phyloP scores from a whole-genome alignment of 352 stramenopile genomes.

The Globisporangium spinosum region DNA sequence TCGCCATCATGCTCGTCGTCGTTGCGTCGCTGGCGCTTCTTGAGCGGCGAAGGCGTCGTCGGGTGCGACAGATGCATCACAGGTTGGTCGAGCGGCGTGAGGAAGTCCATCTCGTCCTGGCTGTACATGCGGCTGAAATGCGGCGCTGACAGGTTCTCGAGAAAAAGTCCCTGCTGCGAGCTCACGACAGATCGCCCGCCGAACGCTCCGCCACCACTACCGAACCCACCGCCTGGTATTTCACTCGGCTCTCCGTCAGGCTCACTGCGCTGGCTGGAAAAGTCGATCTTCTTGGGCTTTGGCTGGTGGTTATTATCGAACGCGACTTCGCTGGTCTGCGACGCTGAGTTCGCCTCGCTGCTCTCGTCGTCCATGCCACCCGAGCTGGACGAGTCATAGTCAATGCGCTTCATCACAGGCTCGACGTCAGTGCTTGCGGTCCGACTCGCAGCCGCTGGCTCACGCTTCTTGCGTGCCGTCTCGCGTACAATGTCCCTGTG shows the following conservation, averaged over 20 bases:
- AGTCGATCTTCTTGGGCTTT: conserved; percentile 77
- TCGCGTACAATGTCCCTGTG: conserved; percentile 22
- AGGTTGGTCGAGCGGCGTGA: conserved; percentile 78
- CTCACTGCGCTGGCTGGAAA: conserved; percentile 72
- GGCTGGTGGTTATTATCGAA: conserved; percentile 14
- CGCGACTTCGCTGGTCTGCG: conserved; percentile 38
- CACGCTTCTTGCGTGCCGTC: conserved; percentile 38
- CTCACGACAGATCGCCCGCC: conserved; percentile 8
- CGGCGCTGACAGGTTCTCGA: conserved; percentile 27
- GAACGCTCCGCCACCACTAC: background rate
- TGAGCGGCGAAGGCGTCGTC: conserved; percentile 76
- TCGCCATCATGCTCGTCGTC: conserved; percentile 11
- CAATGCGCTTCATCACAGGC: conserved; percentile 62
- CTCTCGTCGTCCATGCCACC: conserved; percentile 49
- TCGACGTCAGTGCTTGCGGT: conserved; percentile 33
- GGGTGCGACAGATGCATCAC: conserved; percentile 80
- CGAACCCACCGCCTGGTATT: background rate
- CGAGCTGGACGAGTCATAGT: conserved; percentile 56
- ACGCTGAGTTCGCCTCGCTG: conserved; percentile 32
- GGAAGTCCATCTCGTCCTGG: conserved; percentile 84
- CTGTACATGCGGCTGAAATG: conserved; percentile 57
- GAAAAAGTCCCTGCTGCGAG: conserved; percentile 33
- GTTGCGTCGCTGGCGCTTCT: conserved; percentile 60
- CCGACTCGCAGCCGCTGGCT: conserved; percentile 18
- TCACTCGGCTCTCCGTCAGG: conserved; percentile 52